Evolutionary conservation across 768 basidiomycete genomes (phyloP), one percentile per base, ranked within the genome.

Genomic region (Trametes cinnabarina): DNA sequence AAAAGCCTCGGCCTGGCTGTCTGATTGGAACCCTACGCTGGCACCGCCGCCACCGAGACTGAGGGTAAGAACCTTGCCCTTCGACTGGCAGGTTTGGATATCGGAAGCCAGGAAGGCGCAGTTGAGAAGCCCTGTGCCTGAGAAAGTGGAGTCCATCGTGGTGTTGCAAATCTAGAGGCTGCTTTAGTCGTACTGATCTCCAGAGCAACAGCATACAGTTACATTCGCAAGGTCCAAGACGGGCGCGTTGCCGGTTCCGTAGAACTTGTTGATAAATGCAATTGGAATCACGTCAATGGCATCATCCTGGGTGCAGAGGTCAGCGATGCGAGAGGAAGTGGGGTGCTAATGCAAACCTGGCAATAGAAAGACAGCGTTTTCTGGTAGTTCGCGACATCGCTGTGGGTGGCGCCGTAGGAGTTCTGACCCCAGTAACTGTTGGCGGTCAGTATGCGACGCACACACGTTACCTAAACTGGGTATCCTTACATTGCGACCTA

Each of bases 381-480:
- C 73, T 88, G 86, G 58, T 73, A 86, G 64, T 84, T 77, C 28
- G 82, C 77, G 0, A 75, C 69, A 57, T 86, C 77, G 20, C 67
- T 51, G 59, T 80, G 75, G 5, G 72, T 74, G 10, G 86, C 87
- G 39, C 87, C 87, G 57, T 87, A 86, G 1, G 87, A 87, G 63
- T 88, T 85, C 69, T 90, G 86, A 57, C 87, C 88, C 85, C 85
- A 88, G 67, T 87, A 88, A 30, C 85, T 86, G 66, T 14, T 14
- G 25, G 34, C 39, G 40, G 28, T 53, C 42, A 53, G 34, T 19
- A 52, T 46, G 40, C 41, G 26, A 49, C 7, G 43, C 57, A 26
- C 52, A 46, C n/a, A 57, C 57, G 61, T 43, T 14, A 34, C 17
- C 53, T 51, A 4, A 41, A 48, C 49, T 19, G 52, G 50, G 20